phyloP scores from a whole-genome alignment of 768 basidiomycete genomes.

The Naganishia antarctica region DNA sequence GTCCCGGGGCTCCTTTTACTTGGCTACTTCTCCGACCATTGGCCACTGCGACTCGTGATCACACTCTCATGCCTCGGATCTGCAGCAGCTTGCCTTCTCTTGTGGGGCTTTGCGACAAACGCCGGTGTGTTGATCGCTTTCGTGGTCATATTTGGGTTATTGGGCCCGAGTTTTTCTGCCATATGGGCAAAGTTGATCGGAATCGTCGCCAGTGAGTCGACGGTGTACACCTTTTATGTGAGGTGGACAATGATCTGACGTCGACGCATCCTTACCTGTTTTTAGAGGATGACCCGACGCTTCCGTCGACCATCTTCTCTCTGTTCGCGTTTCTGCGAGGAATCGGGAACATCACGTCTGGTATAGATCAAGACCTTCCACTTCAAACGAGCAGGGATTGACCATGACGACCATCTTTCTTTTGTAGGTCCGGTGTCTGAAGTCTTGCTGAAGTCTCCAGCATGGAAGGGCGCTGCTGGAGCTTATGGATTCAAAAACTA shows the following conservation, averaged over 20 bases:
- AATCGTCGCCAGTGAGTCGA: slow-evolving; percentile 35
- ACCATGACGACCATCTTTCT: neutral
- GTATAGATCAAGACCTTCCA: slow-evolving; percentile 17
- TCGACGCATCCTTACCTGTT: no score
- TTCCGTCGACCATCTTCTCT: slow-evolving; percentile 35
- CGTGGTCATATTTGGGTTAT: slow-evolving; percentile 35
- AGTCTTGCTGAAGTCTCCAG: slow-evolving; percentile 34
- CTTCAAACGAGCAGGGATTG: neutral
- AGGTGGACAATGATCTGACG: neutral
- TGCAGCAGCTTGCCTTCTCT: slow-evolving; percentile 37
- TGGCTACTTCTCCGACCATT: slow-evolving; percentile 39
- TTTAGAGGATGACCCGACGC: slow-evolving; percentile 37
- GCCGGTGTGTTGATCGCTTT: slow-evolving; percentile 35
- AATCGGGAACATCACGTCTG: slow-evolving; percentile 41
- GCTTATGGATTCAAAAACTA: slow-evolving; percentile 43
- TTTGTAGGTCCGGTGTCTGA: slow-evolving; percentile 41
- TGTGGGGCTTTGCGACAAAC: slow-evolving; percentile 45
- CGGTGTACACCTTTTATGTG: neutral
- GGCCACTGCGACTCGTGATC: slow-evolving; percentile 35
- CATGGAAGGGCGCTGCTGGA: slow-evolving; percentile 33
- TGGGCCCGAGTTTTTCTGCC: slow-evolving; percentile 37
- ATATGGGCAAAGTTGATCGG: slow-evolving; percentile 41
- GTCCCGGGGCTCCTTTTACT: slow-evolving; percentile 37
- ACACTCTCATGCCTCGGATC: slow-evolving; percentile 35
- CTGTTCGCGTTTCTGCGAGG: slow-evolving; percentile 38